Evolutionary conservation across 1,284 basidiomycete genomes (phyloP), one percentile per base, ranked within the genome.

Genomic region (Prillingera fragicola): DNA sequence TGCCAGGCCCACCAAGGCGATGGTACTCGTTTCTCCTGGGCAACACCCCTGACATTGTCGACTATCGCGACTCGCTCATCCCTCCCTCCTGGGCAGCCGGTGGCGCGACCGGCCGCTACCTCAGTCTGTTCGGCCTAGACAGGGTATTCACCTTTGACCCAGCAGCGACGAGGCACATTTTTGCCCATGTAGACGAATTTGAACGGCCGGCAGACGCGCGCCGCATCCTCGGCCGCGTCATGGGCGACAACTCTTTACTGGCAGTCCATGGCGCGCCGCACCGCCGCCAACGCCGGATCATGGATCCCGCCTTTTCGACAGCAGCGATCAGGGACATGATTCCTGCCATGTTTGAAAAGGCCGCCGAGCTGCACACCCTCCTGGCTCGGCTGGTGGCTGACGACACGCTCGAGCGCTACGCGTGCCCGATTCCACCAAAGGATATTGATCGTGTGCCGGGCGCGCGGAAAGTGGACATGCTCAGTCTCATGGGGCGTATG

Each of bases 291-390:
- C 64, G 74, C 15, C 73, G 71, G 42, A 69, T 75, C 37, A 52
- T 77, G 52, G 69, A 73, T 45, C 58, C 59, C 14, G 43, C 47
- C 13, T 60, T 59, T 45, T 38, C 77, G 54, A 54, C 73, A 43
- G 69, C 67, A 39, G 50, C 52, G 12, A 51, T 60, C 22, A 44
- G 41, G 24, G 50, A 50, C n/a, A 56, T 55, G 50, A 28, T 53
- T 4, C 81, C 81, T 3, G 73, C 81, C 25, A 83, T 86, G 58
- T 78, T 77, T 67, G 72, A 78, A 27, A 81, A 81, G 55, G 77
- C 82, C 1, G 64, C 65, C 32, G 71, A 79, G 65, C 78, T 81
- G 36, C 33, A 33, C 5, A 33, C 38, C 23, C 31, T 48, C 23
- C 33, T 55, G 6, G 41, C 31, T 5, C 29, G 37, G 6, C 26